Base-by-base conservation (phyloP, 352 stramenopile genomes). In the Peronospora destructor region DNA sequence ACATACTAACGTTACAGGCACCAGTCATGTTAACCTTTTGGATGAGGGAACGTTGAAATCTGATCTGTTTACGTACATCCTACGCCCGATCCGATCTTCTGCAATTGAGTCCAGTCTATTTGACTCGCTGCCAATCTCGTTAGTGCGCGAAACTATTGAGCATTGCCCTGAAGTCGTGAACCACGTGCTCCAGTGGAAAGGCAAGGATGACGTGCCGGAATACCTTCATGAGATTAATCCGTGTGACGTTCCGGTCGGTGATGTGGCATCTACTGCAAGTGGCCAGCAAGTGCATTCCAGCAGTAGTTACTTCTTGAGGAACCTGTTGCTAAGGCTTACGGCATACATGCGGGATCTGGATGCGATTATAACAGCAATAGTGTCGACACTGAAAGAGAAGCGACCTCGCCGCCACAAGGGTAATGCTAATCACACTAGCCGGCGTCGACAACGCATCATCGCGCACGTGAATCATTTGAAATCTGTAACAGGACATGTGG, bases 101-200 rank as follows among this genome's bases (percentile, higher is more conserved):
- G 78, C 78, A 0, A 90, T 90, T 30, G 78, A 90, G 53, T 90
- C 78, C 0, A 86, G 78, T 53, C 47, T 90, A 1, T 71, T 84
- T 19, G 78, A 90, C 43, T 69, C 68, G n/a, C 50, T 90, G 1
- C 79, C 79, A 4, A 87, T 87, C 25, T 85, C 79, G 11, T 53
- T 90, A 0, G 79, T 87, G 8, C 66, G 76, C 14, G 79, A 90
- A 60, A 87, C 79, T 1, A 85, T 90, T 16, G 72, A 78, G 14
- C 76, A 87, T 11, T 90, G 79, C 44, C 79, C 79, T 1, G 79
- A 90, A 43, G 64, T 86, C 4, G 70, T 90, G 2, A 87, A 87
- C 23, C 79, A 90, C 42, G 76, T 90, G 17, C 38, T 90, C 32
- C 68, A 85, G 16, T 90, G 79, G 79, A 85, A 85, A 66, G 58